Percentiles rank a stretch among this genome's conserved stretches.
Evolutionary conservation across 306 rosid species (phyloP).

Genomic region (Prosopis cineraria): DNA sequence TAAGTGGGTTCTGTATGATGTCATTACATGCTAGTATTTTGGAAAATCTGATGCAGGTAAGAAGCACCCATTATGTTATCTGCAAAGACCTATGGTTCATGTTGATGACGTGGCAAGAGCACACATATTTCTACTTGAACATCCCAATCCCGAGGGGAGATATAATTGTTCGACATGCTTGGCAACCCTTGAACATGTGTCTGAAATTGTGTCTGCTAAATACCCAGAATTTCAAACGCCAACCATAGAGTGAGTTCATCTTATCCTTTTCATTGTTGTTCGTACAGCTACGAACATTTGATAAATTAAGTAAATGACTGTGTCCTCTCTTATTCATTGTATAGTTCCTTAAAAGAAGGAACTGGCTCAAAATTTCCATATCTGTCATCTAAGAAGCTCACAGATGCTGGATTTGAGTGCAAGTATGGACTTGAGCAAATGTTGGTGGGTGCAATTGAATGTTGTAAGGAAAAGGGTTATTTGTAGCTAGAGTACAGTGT

Average conservation of each 20-base stretch:
- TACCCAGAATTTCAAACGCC: conserved; percentile 49
- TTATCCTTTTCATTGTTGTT: neutral
- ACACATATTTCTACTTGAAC: conserved; percentile 60
- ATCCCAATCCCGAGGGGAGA: conserved; percentile 56
- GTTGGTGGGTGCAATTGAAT: conserved; percentile 38
- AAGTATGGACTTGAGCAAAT: conserved; percentile 44
- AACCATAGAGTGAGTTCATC: conserved; percentile 31
- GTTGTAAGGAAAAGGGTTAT: conserved; percentile 3
- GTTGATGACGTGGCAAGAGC: conserved; percentile 66
- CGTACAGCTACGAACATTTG: no score
- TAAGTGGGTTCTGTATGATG: no score
- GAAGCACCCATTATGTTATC: conserved; percentile 8
- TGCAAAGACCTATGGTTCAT: conserved; percentile 44
- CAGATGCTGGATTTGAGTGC: conserved; percentile 44
- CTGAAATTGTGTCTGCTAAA: conserved; percentile 41
- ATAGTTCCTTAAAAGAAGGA: neutral
- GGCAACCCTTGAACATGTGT: conserved; percentile 36
- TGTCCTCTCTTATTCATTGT: neutral
- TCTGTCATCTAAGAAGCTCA: conserved; percentile 48
- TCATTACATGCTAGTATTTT: neutral
- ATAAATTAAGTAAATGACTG: neutral
- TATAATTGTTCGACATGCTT: conserved; percentile 56
- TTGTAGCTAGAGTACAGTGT: neutral
- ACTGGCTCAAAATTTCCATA: neutral
- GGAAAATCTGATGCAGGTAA: conserved; percentile 33